Conservation (phyloP, 2,329 filamentous ascomycete species). For the Sporothrix protearum region DNA sequence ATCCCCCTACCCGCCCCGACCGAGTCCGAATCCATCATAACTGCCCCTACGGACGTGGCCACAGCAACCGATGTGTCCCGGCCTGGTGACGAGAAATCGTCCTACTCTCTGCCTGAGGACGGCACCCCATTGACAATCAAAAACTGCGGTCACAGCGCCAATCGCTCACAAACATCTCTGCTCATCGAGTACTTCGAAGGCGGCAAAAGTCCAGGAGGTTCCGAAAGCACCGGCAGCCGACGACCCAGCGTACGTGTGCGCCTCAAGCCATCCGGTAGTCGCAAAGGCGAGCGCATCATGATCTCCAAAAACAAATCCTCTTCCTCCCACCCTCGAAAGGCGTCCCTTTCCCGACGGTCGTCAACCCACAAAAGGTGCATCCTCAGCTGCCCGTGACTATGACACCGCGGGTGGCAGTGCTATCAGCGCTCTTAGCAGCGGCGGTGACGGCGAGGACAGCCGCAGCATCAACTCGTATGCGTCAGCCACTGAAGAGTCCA, state of each 20-base stretch:
- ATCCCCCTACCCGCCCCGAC: constrained; percentile 74
- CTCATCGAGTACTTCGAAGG: constrained; percentile 95
- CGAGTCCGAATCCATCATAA: constrained; percentile 57
- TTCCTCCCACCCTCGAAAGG: constrained; percentile 51
- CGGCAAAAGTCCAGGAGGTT: constrained; percentile 56
- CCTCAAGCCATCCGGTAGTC: constrained; percentile 73
- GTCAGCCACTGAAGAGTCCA: constrained; percentile 75
- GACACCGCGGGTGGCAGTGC: constrained; percentile 34
- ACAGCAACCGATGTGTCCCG: constrained; percentile 63
- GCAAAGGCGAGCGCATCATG: constrained; percentile 72
- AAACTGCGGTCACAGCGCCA: constrained; percentile 61
- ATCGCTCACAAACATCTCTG: constrained; percentile 78
- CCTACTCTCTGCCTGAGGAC: constrained; percentile 79
- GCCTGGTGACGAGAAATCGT: constrained; percentile 65
- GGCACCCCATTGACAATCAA: constrained; percentile 89
- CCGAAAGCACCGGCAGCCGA: constrained; percentile 56
- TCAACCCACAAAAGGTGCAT: constrained; percentile 49
- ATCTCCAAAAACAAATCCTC: constrained; percentile 76
- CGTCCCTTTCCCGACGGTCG: constrained; percentile 49
- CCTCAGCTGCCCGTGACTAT: constrained; percentile 29
- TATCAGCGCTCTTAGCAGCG: constrained; percentile 32
- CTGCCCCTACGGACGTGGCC: constrained; percentile 55
- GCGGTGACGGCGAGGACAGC: constrained; percentile 54
- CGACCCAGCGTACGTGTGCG: constrained; percentile 77
- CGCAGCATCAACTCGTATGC: constrained; percentile 69